These are phyloP conservation scores for Uncinocarpus reesii DNA, from an alignment of 2,329 filamentous ascomycete genomes.

Conservation along the genomic window DNA sequence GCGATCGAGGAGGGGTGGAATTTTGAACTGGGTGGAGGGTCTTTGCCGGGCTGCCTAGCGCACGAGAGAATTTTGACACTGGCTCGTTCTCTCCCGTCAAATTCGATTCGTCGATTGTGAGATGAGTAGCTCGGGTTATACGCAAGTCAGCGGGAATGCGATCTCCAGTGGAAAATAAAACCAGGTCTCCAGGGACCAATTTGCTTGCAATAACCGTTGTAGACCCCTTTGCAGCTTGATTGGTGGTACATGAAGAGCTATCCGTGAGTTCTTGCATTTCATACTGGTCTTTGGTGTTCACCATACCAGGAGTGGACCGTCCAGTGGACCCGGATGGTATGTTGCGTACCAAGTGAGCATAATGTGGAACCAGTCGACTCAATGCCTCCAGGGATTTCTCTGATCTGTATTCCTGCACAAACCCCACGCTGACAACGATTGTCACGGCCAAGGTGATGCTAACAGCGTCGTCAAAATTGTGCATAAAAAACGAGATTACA, in stretches of 20 bases:
- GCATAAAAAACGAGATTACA: conserved; percentile 75
- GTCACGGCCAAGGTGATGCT: conserved; percentile 94
- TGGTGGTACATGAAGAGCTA: conserved; percentile 32
- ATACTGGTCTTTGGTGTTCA: conserved; percentile 31
- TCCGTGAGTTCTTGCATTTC: conserved; percentile 40
- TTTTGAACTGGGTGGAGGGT: conserved; percentile 28
- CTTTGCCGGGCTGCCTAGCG: conserved; percentile 35
- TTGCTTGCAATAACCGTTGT: conserved; percentile 77
- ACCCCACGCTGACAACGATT: conserved; percentile 91
- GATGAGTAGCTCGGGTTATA: conserved; percentile 77
- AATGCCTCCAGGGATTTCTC: conserved; percentile 95
- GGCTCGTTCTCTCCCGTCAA: conserved; percentile 94
- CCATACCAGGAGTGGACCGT: conserved; percentile 19
- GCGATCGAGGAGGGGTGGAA: conserved; percentile 40
- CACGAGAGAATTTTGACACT: conserved; percentile 63
- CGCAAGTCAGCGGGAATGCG: conserved; percentile 92
- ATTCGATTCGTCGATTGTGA: conserved; percentile 94
- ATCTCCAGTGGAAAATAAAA: conserved; percentile 90
- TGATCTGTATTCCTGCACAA: conserved; percentile 93
- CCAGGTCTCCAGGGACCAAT: conserved; percentile 83
- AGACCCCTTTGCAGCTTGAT: conserved; percentile 61
- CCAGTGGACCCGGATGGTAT: conserved; percentile 23
- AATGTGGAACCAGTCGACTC: conserved; percentile 86
- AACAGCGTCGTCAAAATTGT: conserved; percentile 87
- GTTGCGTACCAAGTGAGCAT: conserved; percentile 81